Evolutionary conservation across 2,329 filamentous ascomycete genomes (phyloP).

Genomic region (Talaromyces sp.): DNA sequence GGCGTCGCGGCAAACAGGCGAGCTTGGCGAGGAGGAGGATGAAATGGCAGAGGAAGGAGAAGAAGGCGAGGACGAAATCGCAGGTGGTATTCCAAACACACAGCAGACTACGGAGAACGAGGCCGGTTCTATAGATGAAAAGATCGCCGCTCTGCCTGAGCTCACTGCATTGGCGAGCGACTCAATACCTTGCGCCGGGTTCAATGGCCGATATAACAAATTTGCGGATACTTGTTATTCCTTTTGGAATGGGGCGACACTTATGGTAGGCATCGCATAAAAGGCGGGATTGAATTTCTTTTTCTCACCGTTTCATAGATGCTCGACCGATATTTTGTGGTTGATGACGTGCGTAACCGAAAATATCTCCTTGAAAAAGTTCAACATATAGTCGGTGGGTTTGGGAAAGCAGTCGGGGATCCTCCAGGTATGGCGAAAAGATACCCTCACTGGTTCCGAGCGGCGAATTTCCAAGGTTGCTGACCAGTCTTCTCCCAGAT

Average conservation of each 20-base stretch:
- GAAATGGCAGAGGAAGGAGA: constrained; percentile 35
- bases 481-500: constrained; percentile 49
- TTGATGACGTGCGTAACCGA: constrained; percentile 65
- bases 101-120: constrained; percentile 6
- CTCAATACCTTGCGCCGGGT: constrained; percentile 64
- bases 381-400: constrained; percentile 82
- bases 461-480: constrained; percentile 1
- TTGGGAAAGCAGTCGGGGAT: constrained; percentile 70
- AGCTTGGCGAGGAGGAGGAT: constrained; percentile 36
- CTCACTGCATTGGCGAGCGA: constrained; percentile 26
- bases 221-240: constrained; percentile 92
- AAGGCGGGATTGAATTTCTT: neutral
- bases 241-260: constrained; percentile 82
- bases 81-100: constrained; percentile 1
- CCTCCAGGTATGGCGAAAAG: constrained; percentile 60
- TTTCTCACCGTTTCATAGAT: constrained; percentile 49
- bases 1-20: constrained; percentile 65
- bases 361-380: constrained; percentile 82
- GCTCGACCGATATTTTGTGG: constrained; percentile 59
- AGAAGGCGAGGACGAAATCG: constrained; percentile 5
- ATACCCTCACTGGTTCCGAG: neutral
- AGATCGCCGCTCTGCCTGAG: constrained; percentile 31
- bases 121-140: constrained; percentile 26
- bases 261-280: constrained; percentile 42
- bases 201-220: constrained; percentile 91